Evolutionary conservation across 2,329 filamentous ascomycete species (phyloP).

Genomic region (Botrytis porri): DNA sequence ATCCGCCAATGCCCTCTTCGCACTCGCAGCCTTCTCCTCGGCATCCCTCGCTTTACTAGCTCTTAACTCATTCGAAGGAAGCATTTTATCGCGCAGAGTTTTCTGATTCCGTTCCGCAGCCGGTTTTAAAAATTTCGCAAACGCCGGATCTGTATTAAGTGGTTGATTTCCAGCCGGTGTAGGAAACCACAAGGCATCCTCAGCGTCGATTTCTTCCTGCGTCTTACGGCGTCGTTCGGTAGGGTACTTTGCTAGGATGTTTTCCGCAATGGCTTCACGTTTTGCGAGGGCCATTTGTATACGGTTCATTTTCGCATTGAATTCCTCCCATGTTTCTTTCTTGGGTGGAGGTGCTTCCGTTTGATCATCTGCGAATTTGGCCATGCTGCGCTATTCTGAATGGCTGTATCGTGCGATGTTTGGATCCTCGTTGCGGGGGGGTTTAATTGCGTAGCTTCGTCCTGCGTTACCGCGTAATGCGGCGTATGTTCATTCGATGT

Average conservation of each 20-base stretch:
- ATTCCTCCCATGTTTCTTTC: slow-evolving; percentile 32
- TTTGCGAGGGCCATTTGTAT: slow-evolving; percentile 37
- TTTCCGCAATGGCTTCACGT: slow-evolving; percentile 34
- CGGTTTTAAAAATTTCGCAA: slow-evolving; percentile 32
- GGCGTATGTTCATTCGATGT: slow-evolving; percentile 2
- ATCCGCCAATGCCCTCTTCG: slow-evolving; percentile 33
- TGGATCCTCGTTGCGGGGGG: slow-evolving; percentile 7
- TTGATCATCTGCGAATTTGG: slow-evolving; percentile 9
- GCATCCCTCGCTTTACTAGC: slow-evolving; percentile 37
- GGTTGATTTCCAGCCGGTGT: slow-evolving; percentile 35
- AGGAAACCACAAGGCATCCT: slow-evolving; percentile 36
- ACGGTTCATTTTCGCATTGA: slow-evolving; percentile 36
- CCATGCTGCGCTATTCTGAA: slow-evolving; percentile 9
- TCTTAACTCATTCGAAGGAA: slow-evolving; percentile 34
- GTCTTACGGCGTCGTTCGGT: slow-evolving; percentile 32
- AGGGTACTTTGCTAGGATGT: slow-evolving; percentile 32
- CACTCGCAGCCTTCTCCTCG: slow-evolving; percentile 37
- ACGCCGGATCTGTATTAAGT: slow-evolving; percentile 36
- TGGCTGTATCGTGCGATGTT: not conserved
- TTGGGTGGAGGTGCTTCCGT: slow-evolving; percentile 28
- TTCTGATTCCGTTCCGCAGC: slow-evolving; percentile 36
- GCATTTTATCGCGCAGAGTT: slow-evolving; percentile 36
- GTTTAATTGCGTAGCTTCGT: not conserved
- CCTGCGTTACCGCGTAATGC: not conserved
- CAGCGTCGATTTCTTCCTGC: slow-evolving; percentile 37